Base-by-base conservation (phyloP, 2,329 filamentous ascomycete genomes). In the Epichloe uncinata region DNA sequence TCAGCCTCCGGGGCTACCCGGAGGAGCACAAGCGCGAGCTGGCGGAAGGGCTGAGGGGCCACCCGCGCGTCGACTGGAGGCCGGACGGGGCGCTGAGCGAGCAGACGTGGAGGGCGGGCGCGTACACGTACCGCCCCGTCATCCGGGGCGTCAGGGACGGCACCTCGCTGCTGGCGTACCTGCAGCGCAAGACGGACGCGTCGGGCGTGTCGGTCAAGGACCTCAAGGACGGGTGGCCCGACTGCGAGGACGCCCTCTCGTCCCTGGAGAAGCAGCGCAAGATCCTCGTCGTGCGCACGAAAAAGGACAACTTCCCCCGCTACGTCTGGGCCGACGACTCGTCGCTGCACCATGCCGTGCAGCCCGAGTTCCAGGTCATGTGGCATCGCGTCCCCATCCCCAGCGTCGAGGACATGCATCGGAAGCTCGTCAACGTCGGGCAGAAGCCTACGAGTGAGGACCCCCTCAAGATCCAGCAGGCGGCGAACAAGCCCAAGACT, bases 221-320 rank as follows among this genome's bases (percentile, higher is more conserved):
- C 60, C 77, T 98, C 54, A 95, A 95, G 68, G 93, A 98, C 63
- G 93, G 93, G 55, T 98, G 93, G 93, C 82, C 84, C 22, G 83
- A 84, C 59, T 94, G 88, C 61, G 82, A 90, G 53, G 78, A 84
- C 18, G 78, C 85, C 9, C 85, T 98, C 63, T 78, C 85, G 54
- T 74, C 79, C 57, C 75, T 98, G 47, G 91, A 96, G 70, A 69
- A 69, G 40, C 79, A 86, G 63, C 84, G 90, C 61, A 84, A 84
- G 65, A 75, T 97, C 43, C 75, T 97, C 36, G 87, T 96, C 5
- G 85, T 87, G 18, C 81, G 90, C 53, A 90, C 90, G 50, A 94
- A 93, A 69, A 97, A 97, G 71, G 91, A 97, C 64, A 84, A 86
- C 61, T 79, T 86, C 58, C 83, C 83, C 91, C 82, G 84, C 59